Evolutionary conservation across 495 filamentous ascomycete species (phyloP).

Genomic region (Tuber microsphaerosporum): DNA sequence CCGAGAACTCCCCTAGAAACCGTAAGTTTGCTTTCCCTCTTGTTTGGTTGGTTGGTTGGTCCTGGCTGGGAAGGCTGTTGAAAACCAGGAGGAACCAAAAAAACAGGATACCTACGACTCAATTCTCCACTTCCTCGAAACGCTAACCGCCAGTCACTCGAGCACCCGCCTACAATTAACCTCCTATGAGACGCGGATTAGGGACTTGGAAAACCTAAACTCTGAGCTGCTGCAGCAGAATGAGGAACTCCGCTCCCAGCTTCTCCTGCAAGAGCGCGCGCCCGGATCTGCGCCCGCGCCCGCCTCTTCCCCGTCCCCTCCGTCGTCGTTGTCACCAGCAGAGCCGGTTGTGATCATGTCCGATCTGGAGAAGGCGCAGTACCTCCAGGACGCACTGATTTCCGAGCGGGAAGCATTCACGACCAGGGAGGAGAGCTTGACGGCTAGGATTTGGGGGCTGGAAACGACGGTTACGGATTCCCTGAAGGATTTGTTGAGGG

Average conservation of each 20-base stretch:
- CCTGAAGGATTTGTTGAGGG: slow-evolving; percentile 22
- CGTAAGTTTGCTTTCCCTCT: neutral
- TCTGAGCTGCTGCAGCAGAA: slow-evolving; percentile 16
- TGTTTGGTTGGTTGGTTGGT: neutral
- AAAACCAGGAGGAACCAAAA: neutral
- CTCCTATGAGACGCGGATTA: slow-evolving; percentile 27
- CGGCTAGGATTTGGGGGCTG: slow-evolving; percentile 20
- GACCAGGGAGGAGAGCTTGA: slow-evolving; percentile 22
- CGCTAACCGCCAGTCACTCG: neutral
- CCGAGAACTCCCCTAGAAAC: neutral
- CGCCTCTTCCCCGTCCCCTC: neutral
- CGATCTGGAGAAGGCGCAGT: slow-evolving; percentile 9
- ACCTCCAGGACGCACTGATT: slow-evolving; percentile 16
- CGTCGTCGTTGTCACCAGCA: neutral
- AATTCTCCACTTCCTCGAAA: slow-evolving; percentile 1
- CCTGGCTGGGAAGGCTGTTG: neutral
- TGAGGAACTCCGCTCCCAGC: slow-evolving; percentile 5
- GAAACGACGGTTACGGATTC: slow-evolving; percentile 30
- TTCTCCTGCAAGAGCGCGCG: slow-evolving; percentile 6
- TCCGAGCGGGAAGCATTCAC: slow-evolving; percentile 24
- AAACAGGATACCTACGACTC: neutral
- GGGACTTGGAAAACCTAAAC: slow-evolving; percentile 24
- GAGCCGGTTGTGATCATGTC: neutral
- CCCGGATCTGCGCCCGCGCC: slow-evolving; percentile 4
- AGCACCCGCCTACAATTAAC: slow-evolving; percentile 1